Evolutionary conservation across 2,329 filamentous ascomycete species (phyloP).

Genomic region (Stemphylium lycopersici): DNA sequence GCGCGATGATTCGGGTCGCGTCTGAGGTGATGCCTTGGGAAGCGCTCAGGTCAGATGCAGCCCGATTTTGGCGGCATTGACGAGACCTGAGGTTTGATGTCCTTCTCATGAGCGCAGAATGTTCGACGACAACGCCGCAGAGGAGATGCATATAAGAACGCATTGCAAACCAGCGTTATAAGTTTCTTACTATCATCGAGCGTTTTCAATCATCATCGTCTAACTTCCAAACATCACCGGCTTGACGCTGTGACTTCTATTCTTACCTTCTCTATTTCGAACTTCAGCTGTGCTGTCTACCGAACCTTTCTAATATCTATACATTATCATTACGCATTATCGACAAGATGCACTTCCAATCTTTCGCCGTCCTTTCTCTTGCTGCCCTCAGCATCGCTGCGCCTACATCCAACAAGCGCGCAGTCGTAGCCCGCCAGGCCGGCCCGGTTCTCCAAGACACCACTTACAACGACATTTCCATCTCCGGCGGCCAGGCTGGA

Average conservation of each 20-base stretch:
- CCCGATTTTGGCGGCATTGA: constrained; percentile 15
- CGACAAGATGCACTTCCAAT: constrained; percentile 39
- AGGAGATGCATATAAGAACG: constrained; percentile 14
- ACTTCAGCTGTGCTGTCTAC: constrained; percentile 37
- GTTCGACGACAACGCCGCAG: background rate
- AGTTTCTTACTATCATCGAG: constrained; percentile 28
- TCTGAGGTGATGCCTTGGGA: constrained; percentile 18
- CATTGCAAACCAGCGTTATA: constrained; percentile 15
- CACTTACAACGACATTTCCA: constrained; percentile 53
- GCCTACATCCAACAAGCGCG: constrained; percentile 27
- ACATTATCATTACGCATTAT: background rate
- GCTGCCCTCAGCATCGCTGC: constrained; percentile 33
- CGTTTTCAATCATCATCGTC: constrained; percentile 18
- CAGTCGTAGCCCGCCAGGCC: constrained; percentile 27
- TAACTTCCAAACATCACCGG: constrained; percentile 18
- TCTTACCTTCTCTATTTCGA: constrained; percentile 17
- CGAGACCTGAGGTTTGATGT: constrained; percentile 10
- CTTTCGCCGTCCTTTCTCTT: constrained; percentile 35
- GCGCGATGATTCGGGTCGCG: constrained; percentile 16
- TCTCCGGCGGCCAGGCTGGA: constrained; percentile 60
- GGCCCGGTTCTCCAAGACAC: constrained; percentile 36
- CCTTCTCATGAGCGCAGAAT: background rate
- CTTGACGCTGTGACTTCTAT: constrained; percentile 38
- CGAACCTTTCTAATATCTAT: constrained; percentile 2
- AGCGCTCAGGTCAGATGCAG: constrained; percentile 1